Conservation (phyloP, 768 basidiomycete species). For the Crepidotus variabilis region DNA sequence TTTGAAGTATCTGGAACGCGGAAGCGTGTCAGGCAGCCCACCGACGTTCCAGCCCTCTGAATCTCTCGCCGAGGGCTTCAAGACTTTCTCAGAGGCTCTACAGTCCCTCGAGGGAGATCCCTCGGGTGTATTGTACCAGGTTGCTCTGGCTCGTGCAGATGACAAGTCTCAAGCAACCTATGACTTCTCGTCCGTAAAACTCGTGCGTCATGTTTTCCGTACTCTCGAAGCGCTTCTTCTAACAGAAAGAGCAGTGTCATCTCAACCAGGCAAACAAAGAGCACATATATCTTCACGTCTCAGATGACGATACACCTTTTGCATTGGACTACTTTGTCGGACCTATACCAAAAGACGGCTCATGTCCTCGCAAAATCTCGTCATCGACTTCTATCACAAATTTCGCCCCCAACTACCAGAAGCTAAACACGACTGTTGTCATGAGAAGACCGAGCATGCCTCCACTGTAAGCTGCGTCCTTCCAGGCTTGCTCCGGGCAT, state of each 20-base stretch:
- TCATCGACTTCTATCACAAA: conserved; percentile 15
- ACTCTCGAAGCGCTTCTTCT: conserved; percentile 4
- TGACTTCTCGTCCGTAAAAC: conserved; percentile 60
- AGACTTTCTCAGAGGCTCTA: conserved; percentile 36
- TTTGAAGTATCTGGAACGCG: conserved; percentile 41
- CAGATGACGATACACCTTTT: conserved; percentile 43
- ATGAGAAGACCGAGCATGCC: conserved; percentile 44
- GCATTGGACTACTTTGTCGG: conserved; percentile 71
- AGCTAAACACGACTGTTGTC: conserved; percentile 50
- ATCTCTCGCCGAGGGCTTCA: conserved; percentile 44
- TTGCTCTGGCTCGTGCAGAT: conserved; percentile 54
- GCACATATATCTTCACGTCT: conserved; percentile 52
- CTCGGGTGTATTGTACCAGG: conserved; percentile 59
- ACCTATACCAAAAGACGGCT: conserved; percentile 64
- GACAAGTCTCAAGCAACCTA: conserved; percentile 42
- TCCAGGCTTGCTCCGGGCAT: background rate
- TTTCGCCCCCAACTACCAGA: conserved; percentile 22
- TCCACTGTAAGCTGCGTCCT: conserved; percentile 46
- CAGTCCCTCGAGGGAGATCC: conserved; percentile 26
- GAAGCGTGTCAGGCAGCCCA: conserved; percentile 28
- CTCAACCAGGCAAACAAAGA: conserved; percentile 52
- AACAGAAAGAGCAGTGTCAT: conserved; percentile 53
- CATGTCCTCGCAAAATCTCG: conserved; percentile 45
- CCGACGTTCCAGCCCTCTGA: conserved; percentile 36
- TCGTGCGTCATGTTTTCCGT: conserved; percentile 35